Percentiles rank a stretch among this genome's conserved stretches.
phyloP scores from a whole-genome alignment of 257 asterid species.

The Henckelia pumila region DNA sequence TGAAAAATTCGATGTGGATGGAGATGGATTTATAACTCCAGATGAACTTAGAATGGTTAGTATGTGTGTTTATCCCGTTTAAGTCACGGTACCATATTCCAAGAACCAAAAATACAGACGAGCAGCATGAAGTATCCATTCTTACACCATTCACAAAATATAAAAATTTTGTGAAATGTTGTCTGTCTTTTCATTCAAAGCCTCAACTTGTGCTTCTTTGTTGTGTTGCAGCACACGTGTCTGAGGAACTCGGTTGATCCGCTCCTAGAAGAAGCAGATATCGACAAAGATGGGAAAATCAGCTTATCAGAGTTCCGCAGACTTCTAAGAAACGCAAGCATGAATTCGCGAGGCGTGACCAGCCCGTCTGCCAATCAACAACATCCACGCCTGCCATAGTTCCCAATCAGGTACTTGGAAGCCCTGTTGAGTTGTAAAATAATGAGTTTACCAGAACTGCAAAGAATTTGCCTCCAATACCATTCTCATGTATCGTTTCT shows the following conservation, averaged over 20 bases:
- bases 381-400: constrained; percentile 31
- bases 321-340: constrained; percentile 88
- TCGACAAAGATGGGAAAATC: constrained; percentile 91
- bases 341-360: constrained; percentile 52
- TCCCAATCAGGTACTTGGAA: constrained; percentile 18
- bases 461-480: not conserved
- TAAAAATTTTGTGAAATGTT: not conserved
- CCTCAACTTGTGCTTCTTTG: not conserved
- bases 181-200: not conserved
- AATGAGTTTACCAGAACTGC: constrained; percentile 10
- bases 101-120: not conserved
- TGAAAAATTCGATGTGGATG: constrained; percentile 86
- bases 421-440: constrained; percentile 22
- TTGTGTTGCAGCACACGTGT: constrained; percentile 65
- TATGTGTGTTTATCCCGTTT: not conserved
- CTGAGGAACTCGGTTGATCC: constrained; percentile 84
- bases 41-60: constrained; percentile 92
- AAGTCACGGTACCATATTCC: not conserved
- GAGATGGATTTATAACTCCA: constrained; percentile 87
- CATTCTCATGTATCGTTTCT: not conserved
- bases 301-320: constrained; percentile 91
- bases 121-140: not conserved
- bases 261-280: constrained; percentile 90
- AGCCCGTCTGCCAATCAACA: constrained; percentile 42
- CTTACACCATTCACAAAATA: not conserved